phyloP scores from a whole-genome alignment of 352 stramenopile genomes.

The Phytophthora nicotianae region DNA sequence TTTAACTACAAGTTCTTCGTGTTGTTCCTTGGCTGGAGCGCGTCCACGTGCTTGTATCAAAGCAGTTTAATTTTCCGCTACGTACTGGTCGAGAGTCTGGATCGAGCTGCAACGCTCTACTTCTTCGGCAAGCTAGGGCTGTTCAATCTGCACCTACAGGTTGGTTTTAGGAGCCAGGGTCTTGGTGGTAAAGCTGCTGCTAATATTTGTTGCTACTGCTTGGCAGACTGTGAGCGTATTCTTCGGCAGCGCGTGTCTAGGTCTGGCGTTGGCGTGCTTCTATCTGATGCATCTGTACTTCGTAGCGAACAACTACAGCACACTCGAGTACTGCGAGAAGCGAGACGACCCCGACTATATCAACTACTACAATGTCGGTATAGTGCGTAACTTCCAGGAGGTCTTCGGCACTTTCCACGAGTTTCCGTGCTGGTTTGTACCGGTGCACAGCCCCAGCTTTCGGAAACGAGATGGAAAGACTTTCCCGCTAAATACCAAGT shows the following conservation, averaged over 20 bases:
- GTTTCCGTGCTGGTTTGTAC: slow-evolving; percentile 75
- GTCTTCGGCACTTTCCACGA: slow-evolving; percentile 72
- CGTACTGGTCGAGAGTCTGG: slow-evolving; percentile 56
- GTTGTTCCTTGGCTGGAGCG: slow-evolving; percentile 82
- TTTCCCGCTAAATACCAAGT: slow-evolving; percentile 66
- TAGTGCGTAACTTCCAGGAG: slow-evolving; percentile 78
- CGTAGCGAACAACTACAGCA: slow-evolving; percentile 74
- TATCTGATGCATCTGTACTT: slow-evolving; percentile 82
- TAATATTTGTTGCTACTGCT: background rate
- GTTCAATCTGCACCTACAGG: slow-evolving; percentile 64
- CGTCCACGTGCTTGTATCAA: slow-evolving; percentile 69
- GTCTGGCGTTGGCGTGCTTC: slow-evolving; percentile 72
- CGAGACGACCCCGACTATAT: slow-evolving; percentile 74
- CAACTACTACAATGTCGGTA: slow-evolving; percentile 81
- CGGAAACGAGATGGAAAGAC: slow-evolving; percentile 42
- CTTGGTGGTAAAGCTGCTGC: background rate
- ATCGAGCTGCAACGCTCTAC: slow-evolving; percentile 58
- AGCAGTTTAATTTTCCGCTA: slow-evolving; percentile 73
- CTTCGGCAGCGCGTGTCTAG: slow-evolving; percentile 71
- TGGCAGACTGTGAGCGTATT: slow-evolving; percentile 68
- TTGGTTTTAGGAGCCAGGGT: slow-evolving; percentile 16
- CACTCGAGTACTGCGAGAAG: slow-evolving; percentile 90
- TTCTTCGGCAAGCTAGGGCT: slow-evolving; percentile 61
- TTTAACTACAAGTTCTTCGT: slow-evolving; percentile 93
- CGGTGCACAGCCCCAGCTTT: slow-evolving; percentile 61